These are phyloP conservation scores for Hypoxylon sp. DNA, from an alignment of 2,329 filamentous ascomycete genomes.

Conservation along the genomic window DNA sequence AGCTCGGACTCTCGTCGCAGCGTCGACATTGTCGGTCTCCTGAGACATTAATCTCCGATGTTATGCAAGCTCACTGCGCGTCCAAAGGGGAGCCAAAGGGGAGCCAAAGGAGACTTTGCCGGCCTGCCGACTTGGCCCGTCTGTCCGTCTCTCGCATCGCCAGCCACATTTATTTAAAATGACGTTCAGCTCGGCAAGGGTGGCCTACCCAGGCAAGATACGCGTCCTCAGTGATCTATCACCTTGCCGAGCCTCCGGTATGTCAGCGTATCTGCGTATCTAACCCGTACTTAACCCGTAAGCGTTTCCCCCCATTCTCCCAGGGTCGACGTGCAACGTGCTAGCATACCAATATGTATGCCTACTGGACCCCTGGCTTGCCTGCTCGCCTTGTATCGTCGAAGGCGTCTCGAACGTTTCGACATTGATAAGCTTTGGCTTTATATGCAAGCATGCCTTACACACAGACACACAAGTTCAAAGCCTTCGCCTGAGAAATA, in stretches of 20 bases:
- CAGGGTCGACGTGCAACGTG: not conserved
- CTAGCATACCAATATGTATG: too few species aligned
- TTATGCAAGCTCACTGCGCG: constrained; percentile 13
- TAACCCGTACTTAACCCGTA: too few species aligned
- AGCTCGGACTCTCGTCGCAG: too few species aligned
- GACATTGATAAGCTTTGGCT: not conserved
- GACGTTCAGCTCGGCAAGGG: constrained; percentile 28
- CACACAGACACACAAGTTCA: not conserved
- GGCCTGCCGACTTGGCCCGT: constrained; percentile 22
- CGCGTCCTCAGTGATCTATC: not conserved
- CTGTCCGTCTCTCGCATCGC: constrained; percentile 18
- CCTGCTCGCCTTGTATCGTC: too few species aligned
- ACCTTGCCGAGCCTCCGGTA: constrained; percentile 10
- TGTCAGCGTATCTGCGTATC: constrained; percentile 10
- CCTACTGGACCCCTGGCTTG: too few species aligned
- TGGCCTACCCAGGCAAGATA: too few species aligned
- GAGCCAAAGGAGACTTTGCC: too few species aligned
- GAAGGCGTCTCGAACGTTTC: not conserved
- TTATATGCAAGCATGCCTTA: not conserved
- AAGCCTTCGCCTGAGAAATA: not conserved
- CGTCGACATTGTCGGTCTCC: not conserved
- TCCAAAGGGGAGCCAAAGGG: not conserved
- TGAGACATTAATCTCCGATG: constrained; percentile 17
- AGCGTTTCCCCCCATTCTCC: not conserved
- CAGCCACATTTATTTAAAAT: constrained; percentile 25